A percentile compares a stretch with the other conserved stretches of the same genome.
Conservation (phyloP, 1,284 basidiomycete genomes). For the Termitomyces sp. region DNA sequence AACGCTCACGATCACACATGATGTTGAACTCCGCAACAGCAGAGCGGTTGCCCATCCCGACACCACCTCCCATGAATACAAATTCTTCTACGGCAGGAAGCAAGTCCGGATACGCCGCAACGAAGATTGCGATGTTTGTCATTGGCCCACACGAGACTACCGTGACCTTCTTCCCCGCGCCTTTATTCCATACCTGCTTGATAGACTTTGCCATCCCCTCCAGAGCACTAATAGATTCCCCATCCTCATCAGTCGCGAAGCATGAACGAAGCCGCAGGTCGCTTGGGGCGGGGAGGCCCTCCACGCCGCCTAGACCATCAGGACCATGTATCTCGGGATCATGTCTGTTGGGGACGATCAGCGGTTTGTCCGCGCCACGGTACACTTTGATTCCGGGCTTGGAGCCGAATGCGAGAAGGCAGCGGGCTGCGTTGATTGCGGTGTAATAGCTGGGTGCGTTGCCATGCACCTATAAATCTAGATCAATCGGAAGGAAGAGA, state of each 20-base stretch:
- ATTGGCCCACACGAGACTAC: constrained; percentile 75
- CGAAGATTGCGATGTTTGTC: constrained; percentile 82
- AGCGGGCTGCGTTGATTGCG: constrained; percentile 65
- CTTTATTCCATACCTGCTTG: constrained; percentile 47
- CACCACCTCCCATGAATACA: constrained; percentile 86
- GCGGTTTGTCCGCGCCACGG: constrained; percentile 63
- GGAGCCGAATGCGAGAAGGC: constrained; percentile 66
- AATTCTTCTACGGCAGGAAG: constrained; percentile 68
- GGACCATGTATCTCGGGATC: constrained; percentile 75
- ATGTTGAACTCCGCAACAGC: constrained; percentile 82
- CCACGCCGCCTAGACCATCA: constrained; percentile 77
- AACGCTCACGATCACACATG: constrained; percentile 65
- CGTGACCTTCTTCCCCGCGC: constrained; percentile 51
- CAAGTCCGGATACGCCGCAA: constrained; percentile 65
- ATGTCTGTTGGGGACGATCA: constrained; percentile 46
- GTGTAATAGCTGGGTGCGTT: constrained; percentile 65
- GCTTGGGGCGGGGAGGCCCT: constrained; percentile 54
- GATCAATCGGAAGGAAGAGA: not conserved
- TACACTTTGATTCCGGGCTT: constrained; percentile 52
- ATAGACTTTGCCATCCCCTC: constrained; percentile 63
- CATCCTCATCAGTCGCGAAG: constrained; percentile 38
- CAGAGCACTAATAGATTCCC: constrained; percentile 44
- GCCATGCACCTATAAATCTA: constrained; percentile 59
- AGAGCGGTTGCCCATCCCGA: constrained; percentile 78
- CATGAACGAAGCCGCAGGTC: constrained; percentile 43